Evolutionary conservation across 2,329 filamentous ascomycete species (phyloP).

Genomic region (Xylariaceae sp.): DNA sequence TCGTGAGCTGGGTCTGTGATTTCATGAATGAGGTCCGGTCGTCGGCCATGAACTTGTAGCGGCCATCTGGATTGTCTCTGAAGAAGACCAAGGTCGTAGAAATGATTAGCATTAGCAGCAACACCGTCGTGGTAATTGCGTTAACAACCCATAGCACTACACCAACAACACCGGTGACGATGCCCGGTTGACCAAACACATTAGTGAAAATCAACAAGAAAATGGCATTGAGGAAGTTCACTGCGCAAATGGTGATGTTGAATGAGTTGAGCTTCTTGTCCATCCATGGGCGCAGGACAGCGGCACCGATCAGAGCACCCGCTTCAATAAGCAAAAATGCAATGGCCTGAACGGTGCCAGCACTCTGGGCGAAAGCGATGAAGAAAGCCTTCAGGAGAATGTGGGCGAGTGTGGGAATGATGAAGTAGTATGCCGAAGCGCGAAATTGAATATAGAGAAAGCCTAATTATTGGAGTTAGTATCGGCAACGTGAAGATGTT

Average conservation of each 20-base stretch:
- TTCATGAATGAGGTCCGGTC: slow-evolving; percentile 98
- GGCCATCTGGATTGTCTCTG: slow-evolving; percentile 89
- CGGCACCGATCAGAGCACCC: slow-evolving; percentile 70
- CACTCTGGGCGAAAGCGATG: slow-evolving; percentile 74
- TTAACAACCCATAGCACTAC: slow-evolving; percentile 88
- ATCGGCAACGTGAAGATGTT: neutral
- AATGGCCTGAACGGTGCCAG: slow-evolving; percentile 72
- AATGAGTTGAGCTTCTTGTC: slow-evolving; percentile 97
- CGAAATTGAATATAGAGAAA: slow-evolving; percentile 98
- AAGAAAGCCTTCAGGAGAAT: slow-evolving; percentile 87
- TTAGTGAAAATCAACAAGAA: slow-evolving; percentile 87
- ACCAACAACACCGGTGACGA: slow-evolving; percentile 85
- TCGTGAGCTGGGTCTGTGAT: slow-evolving; percentile 75
- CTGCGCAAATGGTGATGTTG: slow-evolving; percentile 85
- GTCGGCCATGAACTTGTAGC: slow-evolving; percentile 95
- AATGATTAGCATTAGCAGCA: slow-evolving; percentile 78
- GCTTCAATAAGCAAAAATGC: slow-evolving; percentile 82
- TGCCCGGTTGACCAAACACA: slow-evolving; percentile 77
- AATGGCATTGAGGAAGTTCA: slow-evolving; percentile 89
- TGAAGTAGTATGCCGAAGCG: slow-evolving; percentile 93
- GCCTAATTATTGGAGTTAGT: slow-evolving; percentile 41
- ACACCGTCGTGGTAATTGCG: slow-evolving; percentile 75
- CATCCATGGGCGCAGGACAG: slow-evolving; percentile 91
- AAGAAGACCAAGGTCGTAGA: slow-evolving; percentile 72
- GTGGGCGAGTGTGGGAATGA: slow-evolving; percentile 75